Conservation (phyloP, 345 rosid species). For the Euphorbia lathyris region DNA sequence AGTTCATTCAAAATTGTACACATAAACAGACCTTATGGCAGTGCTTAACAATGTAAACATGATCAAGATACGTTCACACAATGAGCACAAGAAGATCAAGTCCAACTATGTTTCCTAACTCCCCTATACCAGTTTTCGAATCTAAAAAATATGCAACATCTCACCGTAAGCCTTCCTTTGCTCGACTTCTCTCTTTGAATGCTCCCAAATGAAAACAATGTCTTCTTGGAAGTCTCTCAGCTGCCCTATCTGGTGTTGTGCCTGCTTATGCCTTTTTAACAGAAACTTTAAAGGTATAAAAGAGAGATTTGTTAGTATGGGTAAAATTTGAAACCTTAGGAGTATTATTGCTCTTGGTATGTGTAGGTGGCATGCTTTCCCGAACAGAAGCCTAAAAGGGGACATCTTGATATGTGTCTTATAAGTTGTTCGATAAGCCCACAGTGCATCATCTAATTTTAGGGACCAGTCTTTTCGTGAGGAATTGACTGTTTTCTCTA, state of each 20-base stretch:
- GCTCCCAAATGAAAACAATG: conserved; percentile 69
- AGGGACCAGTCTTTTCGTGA: too few species aligned
- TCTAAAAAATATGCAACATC: conserved; percentile 30
- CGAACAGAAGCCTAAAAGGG: too few species aligned
- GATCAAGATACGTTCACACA: conserved; percentile 61
- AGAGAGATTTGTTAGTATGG: too few species aligned
- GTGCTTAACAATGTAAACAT: conserved; percentile 54
- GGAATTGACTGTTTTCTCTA: too few species aligned
- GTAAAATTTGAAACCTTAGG: too few species aligned
- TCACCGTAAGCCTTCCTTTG: conserved; percentile 57
- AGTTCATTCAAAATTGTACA: too few species aligned
- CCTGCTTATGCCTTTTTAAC: conserved; percentile 79
- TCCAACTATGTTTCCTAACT: conserved; percentile 34
- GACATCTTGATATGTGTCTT: too few species aligned
- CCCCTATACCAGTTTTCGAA: conserved; percentile 35
- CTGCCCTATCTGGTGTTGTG: conserved; percentile 56
- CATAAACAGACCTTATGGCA: conserved; percentile 55
- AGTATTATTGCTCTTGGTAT: too few species aligned
- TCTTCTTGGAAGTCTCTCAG: conserved; percentile 61
- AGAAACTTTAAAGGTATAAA: too few species aligned
- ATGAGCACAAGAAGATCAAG: conserved; percentile 49
- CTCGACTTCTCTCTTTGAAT: conserved; percentile 51
- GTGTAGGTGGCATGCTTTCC: too few species aligned
- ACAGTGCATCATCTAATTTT: too few species aligned
- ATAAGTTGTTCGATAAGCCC: too few species aligned